phyloP scores from a whole-genome alignment of 1,284 basidiomycete genomes.

The Fomitopsis palustris region DNA sequence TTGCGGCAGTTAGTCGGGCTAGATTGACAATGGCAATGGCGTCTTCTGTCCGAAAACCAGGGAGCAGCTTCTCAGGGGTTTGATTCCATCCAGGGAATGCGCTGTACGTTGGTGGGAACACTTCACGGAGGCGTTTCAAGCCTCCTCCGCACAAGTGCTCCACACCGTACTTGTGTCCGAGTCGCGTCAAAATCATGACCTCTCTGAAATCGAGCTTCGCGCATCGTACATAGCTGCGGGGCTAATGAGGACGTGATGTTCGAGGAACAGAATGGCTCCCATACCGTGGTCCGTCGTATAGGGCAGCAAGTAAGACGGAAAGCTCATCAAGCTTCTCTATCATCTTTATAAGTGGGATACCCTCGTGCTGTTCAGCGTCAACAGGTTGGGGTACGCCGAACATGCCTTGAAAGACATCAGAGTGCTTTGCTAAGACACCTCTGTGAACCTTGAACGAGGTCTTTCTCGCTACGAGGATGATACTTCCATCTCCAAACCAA shows the following conservation, averaged over 20 bases:
- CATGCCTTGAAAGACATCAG: conserved; percentile 10
- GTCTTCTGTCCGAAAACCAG: neutral
- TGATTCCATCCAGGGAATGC: neutral
- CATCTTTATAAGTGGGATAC: conserved; percentile 2
- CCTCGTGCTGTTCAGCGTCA: conserved; percentile 2
- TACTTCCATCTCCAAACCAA: neutral
- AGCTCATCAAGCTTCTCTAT: conserved; percentile 6
- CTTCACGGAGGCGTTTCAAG: neutral
- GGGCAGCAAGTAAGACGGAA: conserved; percentile 2
- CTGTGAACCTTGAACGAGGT: conserved; percentile 4
- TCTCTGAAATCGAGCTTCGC: neutral
- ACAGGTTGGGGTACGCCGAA: conserved; percentile 8
- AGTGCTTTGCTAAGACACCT: conserved; percentile 7
- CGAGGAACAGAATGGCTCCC: neutral
- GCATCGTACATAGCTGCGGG: neutral
- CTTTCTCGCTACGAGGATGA: neutral
- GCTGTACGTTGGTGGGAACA: neutral
- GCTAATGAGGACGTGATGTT: neutral
- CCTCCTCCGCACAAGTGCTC: neutral
- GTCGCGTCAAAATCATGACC: neutral
- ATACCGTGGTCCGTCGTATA: conserved; percentile 1
- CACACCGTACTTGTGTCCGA: neutral
- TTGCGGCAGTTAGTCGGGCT: neutral
- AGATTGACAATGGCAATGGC: neutral
- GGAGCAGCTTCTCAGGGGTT: neutral